Conservation (phyloP, 179 eudicot genomes). For the Amaranthus tricolor region DNA sequence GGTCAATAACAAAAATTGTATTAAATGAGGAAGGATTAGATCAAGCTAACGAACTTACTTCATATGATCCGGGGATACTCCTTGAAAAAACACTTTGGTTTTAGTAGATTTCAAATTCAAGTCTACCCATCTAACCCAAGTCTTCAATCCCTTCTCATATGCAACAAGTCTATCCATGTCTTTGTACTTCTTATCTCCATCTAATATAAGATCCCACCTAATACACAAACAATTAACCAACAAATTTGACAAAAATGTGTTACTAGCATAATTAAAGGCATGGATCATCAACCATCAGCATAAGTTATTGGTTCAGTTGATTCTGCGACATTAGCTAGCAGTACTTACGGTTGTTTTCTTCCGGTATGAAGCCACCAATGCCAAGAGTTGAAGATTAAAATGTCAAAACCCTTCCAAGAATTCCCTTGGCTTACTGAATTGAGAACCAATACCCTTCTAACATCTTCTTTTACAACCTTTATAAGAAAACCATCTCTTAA, state of each 20-base stretch:
- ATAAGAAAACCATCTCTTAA: constrained; percentile 37
- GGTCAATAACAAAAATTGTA: no score
- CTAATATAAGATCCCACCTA: constrained; percentile 41
- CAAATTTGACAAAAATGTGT: background rate
- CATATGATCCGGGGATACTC: constrained; percentile 48
- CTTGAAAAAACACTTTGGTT: constrained; percentile 39
- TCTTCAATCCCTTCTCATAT: constrained; percentile 41
- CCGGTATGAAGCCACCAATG: constrained; percentile 62
- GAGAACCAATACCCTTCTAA: constrained; percentile 35
- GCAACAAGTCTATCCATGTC: constrained; percentile 40
- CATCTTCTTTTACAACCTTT: constrained; percentile 28
- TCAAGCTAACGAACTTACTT: constrained; percentile 18
- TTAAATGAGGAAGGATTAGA: no score
- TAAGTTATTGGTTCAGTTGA: background rate
- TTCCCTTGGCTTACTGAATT: constrained; percentile 33
- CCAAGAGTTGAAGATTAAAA: constrained; percentile 48
- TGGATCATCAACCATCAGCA: background rate
- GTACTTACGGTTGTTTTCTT: constrained; percentile 42
- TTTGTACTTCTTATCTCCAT: constrained; percentile 26
- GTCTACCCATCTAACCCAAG: constrained; percentile 52
- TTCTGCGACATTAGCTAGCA: no score
- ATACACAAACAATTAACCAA: background rate
- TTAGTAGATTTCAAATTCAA: constrained; percentile 26
- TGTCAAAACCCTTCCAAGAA: constrained; percentile 34
- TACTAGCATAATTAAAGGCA: background rate